phyloP scores from a whole-genome alignment of 257 asterid genomes.

The Solanum virginianum region DNA sequence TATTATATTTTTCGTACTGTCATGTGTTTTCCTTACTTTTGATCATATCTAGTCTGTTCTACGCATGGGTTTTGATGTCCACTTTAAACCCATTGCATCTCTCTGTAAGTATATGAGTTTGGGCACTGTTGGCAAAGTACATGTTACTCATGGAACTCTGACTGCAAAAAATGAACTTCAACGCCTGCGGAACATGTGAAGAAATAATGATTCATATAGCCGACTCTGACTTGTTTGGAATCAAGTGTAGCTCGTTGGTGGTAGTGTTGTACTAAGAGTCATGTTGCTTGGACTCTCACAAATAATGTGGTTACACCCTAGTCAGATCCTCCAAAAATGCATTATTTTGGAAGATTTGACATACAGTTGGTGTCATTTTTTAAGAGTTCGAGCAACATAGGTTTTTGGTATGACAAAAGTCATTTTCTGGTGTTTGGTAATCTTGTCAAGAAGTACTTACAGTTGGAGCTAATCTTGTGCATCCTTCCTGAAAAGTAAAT shows the following conservation, averaged over 20 bases:
- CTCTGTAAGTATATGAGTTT: conserved; percentile 38
- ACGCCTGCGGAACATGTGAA: conserved; percentile 18
- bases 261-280: neutral
- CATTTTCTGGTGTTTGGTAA: neutral
- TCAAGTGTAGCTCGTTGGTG: neutral
- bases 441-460: conserved; percentile 28
- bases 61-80: too few species aligned
- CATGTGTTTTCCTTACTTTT: too few species aligned
- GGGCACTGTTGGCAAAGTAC: conserved; percentile 38
- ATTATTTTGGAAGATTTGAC: neutral
- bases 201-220: neutral
- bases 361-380: neutral
- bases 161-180: conserved; percentile 40
- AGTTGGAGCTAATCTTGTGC: conserved; percentile 77
- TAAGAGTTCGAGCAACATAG: neutral
- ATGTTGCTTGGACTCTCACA: neutral
- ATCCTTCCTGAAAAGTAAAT: conserved; percentile 30
- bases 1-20: too few species aligned
- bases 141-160: conserved; percentile 35
- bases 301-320: neutral
- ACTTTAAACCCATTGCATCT: conserved; percentile 26
- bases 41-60: too few species aligned
- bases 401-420: neutral
- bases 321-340: neutral
- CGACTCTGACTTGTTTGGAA: neutral